Conservation (phyloP, 306 rosid genomes). For the Quercus parvula region DNA sequence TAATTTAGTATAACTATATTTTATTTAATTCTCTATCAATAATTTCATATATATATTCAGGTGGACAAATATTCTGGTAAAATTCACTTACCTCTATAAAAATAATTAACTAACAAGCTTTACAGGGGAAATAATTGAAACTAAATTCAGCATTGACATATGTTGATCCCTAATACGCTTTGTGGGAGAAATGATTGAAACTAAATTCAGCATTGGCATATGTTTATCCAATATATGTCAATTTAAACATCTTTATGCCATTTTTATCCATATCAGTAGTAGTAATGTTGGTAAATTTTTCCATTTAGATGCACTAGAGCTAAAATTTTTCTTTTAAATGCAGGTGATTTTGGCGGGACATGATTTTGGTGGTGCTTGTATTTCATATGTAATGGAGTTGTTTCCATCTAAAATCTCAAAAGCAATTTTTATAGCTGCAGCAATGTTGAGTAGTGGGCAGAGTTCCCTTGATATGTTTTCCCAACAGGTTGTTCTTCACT, state of each 20-base stretch:
- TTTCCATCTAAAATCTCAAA: constrained; percentile 79
- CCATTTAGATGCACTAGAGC: background rate
- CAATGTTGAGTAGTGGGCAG: constrained; percentile 79
- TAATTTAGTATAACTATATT: background rate
- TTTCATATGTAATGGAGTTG: constrained; percentile 85
- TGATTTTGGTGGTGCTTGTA: constrained; percentile 95
- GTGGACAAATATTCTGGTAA: background rate
- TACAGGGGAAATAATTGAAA: background rate
- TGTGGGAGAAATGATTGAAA: background rate
- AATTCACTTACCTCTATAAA: background rate
- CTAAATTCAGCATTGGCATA: background rate
- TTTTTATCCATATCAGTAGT: too few relatives aligned
- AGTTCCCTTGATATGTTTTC: constrained; percentile 83
- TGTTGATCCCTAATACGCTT: too few relatives aligned
- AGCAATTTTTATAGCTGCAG: constrained; percentile 83
- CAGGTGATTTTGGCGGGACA: constrained; percentile 96
- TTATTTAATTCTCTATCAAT: background rate
- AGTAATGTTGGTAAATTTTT: background rate
- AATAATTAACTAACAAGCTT: background rate
- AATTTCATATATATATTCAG: background rate
- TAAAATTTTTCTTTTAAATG: background rate
- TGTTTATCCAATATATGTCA: too few relatives aligned
- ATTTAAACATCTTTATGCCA: too few relatives aligned
- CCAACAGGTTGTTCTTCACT: constrained; percentile 58
- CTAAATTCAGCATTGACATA: background rate